Base-by-base conservation (phyloP, 352 stramenopile genomes). In the Pythium volutum region DNA sequence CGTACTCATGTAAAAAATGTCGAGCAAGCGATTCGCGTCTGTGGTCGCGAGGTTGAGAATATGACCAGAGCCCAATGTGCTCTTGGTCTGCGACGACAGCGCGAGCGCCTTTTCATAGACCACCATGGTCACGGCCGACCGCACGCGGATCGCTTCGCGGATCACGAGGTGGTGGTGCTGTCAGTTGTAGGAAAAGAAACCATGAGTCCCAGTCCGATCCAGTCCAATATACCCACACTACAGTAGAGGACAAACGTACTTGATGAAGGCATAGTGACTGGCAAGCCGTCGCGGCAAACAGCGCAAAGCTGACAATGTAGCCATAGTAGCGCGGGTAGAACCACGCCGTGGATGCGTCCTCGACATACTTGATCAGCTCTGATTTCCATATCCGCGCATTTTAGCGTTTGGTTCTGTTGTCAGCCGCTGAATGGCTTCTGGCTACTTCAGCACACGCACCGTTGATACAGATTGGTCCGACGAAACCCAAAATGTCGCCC, bases 31-130 rank as follows among this genome's bases (percentile, higher is more conserved):
- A 59, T 96, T 87, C 0, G 89, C 75, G 70, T 99, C 96, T 60
- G 96, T 93, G 22, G 88, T 96, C 62, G 97, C 94, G n/a, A 98
- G 76, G 61, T 98, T 98, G 1, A 96, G 77, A 50, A 98, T 97
- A 59, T 93, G 77, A 7, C 92, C 91, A 0, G 85, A 76, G 23
- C 77, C 76, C 9, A 86, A 41, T 1, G 59, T 49, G 59, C 74
- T 88, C 55, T 84, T 88, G 38, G 70, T 73, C 59, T 88, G 75
- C 23, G 72, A 78, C 25, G 79, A 89, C 22, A 91, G 52, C 26
- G 59, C 65, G 20, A 91, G 55, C 8, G 79, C 64, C 53, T 88
- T 88, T 27, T 80, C 65, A 48, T 80, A 88, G 45, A 91, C 78
- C 36, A 87, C 63, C 74, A 84, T 85, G 18, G 80, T 84, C 4